Base-by-base conservation (phyloP, 2,329 filamentous ascomycete genomes). In the Fusarium napiforme region DNA sequence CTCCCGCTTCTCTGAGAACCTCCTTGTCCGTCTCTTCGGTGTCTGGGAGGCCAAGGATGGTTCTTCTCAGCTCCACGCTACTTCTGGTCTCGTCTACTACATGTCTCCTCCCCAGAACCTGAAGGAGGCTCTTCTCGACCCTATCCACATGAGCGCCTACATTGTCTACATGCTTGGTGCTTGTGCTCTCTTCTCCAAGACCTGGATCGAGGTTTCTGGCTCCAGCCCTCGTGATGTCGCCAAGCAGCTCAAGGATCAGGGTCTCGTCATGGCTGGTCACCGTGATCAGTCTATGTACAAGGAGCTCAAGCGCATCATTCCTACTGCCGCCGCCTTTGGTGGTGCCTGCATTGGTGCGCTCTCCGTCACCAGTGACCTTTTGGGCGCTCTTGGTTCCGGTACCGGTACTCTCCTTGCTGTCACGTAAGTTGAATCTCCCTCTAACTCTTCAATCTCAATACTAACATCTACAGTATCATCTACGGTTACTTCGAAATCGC, bases 271-370 rank as follows among this genome's bases (percentile, higher is more conserved):
- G 97, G 96, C 96, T 80, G 96, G 96, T 81, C 96, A 99, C 89
- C 94, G 96, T 87, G 97, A 99, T 85, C 96, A 98, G 90, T 97
- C 93, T 88, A 99, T 99, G 96, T 99, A 99, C 91, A 97, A 97
- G 89, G 96, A 99, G 87, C 91, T 99, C 75, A 99, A 99, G 93
- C 93, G 96, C 81, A 96, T 99, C 80, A 99, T 99, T 76, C 97
- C 96, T 74, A 98, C 96, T 69, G 97, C 96, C 71, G 96, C 96
- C 75, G 96, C 97, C 79, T 99, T 99, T 77, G 96, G 97, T 85
- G 96, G 96, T 89, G 96, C 96, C 77, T 98, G 96, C 88, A 99
- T 99, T 87, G 96, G 96, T 87, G 96, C 93, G 78, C 91, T 99
- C 75, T 98, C 96, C 59, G 96, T 99, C 80, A 92, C 93, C 80